Evolutionary conservation across 116 monocot species (phyloP).

Genomic region (Papilionanthe hybrid): DNA sequence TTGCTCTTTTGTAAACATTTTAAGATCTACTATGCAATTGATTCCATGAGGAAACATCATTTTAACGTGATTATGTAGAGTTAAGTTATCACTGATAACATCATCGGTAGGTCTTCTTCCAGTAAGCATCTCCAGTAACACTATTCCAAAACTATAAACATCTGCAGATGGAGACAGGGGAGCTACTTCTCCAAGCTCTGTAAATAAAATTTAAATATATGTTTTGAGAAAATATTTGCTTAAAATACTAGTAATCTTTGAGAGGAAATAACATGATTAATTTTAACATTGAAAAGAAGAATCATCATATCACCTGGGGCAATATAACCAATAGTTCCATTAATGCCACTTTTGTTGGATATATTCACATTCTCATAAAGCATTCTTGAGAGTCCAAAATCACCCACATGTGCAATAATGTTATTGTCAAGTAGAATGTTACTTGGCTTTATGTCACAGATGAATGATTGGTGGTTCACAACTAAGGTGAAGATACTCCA

Average conservation of each 20-base stretch:
- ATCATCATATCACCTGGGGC: neutral
- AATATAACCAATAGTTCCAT: conserved; percentile 2
- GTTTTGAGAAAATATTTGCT: too few relatives aligned
- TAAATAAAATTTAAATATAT: too few relatives aligned
- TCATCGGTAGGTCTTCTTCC: conserved; percentile 15
- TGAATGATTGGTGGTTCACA: too few relatives aligned
- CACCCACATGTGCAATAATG: too few relatives aligned
- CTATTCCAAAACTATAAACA: conserved; percentile 35
- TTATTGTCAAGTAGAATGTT: too few relatives aligned
- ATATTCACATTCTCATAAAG: too few relatives aligned
- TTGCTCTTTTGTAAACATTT: neutral
- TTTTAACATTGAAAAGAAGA: too few relatives aligned
- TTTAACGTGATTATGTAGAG: conserved; percentile 12
- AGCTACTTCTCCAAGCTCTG: conserved; percentile 17
- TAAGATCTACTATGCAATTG: conserved; percentile 18
- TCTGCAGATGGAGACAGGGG: conserved; percentile 19
- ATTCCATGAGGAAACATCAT: conserved; percentile 12
- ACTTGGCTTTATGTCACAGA: too few relatives aligned
- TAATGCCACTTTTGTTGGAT: neutral
- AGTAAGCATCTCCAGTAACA: conserved; percentile 23
- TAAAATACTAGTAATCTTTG: too few relatives aligned
- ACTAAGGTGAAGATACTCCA: too few relatives aligned
- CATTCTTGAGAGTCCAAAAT: too few relatives aligned
- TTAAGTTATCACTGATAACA: conserved; percentile 18
- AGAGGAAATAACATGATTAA: too few relatives aligned